These are phyloP conservation scores for Trypanosoma cruzi DNA, from an alignment of 208 protist species.

Conservation along the genomic window DNA sequence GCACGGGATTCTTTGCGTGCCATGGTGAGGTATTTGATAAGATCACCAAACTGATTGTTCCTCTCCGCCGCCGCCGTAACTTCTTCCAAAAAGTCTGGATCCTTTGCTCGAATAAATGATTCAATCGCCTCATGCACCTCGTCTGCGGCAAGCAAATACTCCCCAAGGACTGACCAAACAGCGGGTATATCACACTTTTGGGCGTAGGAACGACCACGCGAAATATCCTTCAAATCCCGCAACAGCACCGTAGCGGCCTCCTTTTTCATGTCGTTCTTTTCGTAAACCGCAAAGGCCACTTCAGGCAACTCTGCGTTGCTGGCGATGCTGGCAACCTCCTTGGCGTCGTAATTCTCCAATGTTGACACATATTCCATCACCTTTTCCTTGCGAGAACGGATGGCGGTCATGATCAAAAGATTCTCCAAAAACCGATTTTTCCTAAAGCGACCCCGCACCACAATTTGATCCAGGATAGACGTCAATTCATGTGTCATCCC, in stretches of 20 bases:
- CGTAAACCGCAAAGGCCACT: slow-evolving; percentile 99
- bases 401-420: slow-evolving; percentile 99
- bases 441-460: slow-evolving; percentile 97
- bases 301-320: slow-evolving; percentile 96
- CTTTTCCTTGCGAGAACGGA: slow-evolving; percentile 95
- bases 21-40: slow-evolving; percentile 99
- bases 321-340: slow-evolving; percentile 97
- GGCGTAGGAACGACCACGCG: slow-evolving; percentile 96
- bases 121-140: slow-evolving; percentile 97
- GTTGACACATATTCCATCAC: slow-evolving; percentile 99
- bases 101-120: slow-evolving; percentile 98
- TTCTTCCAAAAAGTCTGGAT: slow-evolving; percentile 91
- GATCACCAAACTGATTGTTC: slow-evolving; percentile 93
- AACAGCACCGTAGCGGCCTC: slow-evolving; percentile 98
- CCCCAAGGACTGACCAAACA: slow-evolving; percentile 96
- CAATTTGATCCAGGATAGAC: slow-evolving; percentile 99
- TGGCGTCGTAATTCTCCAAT: slow-evolving; percentile 99
- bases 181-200: slow-evolving; percentile 91
- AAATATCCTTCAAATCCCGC: slow-evolving; percentile 95
- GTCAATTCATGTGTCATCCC: slow-evolving; percentile 99
- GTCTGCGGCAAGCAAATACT: slow-evolving; percentile 92
- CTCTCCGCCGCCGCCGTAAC: slow-evolving; percentile 95
- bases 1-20: slow-evolving; percentile 90
- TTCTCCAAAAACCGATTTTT: slow-evolving; percentile 99
- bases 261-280: slow-evolving; percentile 97